phyloP scores from a whole-genome alignment of 164 flowering plant species.

The Magnolia sinica region DNA sequence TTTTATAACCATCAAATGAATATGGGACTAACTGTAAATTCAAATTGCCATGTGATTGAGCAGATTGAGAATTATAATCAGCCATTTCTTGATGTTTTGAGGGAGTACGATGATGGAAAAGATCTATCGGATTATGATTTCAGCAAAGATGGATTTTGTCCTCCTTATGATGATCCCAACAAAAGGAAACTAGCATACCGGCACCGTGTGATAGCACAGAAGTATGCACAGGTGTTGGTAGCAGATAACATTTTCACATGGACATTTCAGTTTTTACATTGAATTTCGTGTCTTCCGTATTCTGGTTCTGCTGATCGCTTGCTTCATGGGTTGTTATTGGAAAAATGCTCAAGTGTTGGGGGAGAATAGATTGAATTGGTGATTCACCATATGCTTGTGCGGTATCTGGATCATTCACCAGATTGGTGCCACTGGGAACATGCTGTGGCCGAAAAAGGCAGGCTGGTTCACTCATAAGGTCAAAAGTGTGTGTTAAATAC shows the following conservation, averaged over 20 bases:
- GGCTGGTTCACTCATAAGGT: too few species aligned
- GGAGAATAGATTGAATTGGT: too few species aligned
- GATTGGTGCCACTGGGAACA: too few species aligned
- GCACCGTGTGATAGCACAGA: slow-evolving; percentile 59
- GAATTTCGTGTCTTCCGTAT: background rate
- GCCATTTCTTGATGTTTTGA: slow-evolving; percentile 68
- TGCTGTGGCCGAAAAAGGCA: too few species aligned
- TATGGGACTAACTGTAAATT: background rate
- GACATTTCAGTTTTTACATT: slow-evolving; percentile 1
- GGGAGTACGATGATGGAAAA: slow-evolving; percentile 67
- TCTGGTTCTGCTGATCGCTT: background rate
- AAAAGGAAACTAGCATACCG: slow-evolving; percentile 80
- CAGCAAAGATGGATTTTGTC: slow-evolving; percentile 52
- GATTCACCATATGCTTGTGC: too few species aligned
- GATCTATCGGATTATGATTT: slow-evolving; percentile 85
- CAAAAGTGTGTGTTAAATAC: too few species aligned
- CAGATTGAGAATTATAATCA: slow-evolving; percentile 81
- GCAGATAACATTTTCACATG: background rate
- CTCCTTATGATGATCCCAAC: slow-evolving; percentile 55
- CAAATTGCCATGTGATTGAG: slow-evolving; percentile 12
- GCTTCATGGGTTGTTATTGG: background rate
- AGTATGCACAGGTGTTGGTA: slow-evolving; percentile 61
- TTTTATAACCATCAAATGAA: background rate
- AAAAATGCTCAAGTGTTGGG: background rate
- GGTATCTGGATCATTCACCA: too few species aligned